Base-by-base conservation (phyloP, 345 rosid species). In the Gossypium sturtianum region DNA sequence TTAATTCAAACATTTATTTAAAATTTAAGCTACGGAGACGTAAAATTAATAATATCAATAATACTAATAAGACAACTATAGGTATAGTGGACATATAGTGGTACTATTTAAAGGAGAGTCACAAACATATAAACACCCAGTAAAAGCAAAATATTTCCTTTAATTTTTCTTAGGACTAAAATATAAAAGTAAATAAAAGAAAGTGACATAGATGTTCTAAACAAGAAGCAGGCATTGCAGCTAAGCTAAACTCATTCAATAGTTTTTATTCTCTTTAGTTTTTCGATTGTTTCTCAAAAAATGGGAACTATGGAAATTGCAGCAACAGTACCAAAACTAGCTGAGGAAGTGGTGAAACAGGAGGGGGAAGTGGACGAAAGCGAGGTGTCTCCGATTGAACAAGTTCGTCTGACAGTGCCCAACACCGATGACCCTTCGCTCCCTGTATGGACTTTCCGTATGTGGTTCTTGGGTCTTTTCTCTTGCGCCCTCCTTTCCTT, bases 401-500 rank as follows among this genome's bases (percentile, higher is more conserved):
- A 89, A 76, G 93, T 89, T 77, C 86, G 86, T 60, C 83, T 89
- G 13, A 89, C 89, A 8, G 93, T 87, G 0, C 73, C 89, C 1
- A 87, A 79, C 80, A 71, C 77, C 56, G 90, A 89, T 63, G 88
- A 89, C 77, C 83, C 85, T 22, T 73, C 86, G 19, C 78, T 89
- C 1, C 87, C 93, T 0, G 91, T 87, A 10, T 89, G 86, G 84
- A 89, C 93, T 16, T 89, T 86, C 72, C 86, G 93, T 2, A 87
- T 86, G 91, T 89, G 91, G 89, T 66, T 82, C 69, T 79, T 89
- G 12, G 89, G 93, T 16, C 12, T 86, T 12, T 0, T 83, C 71
- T 87, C 91, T 2, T 89, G 93, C 58, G 54, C 69, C 13, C 80
- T 89, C 13, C 86, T 89, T 70, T 84, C 93, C 5, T 89, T 89